Evolutionary conservation across 75 land plant species (phyloP).

Genomic region (Ceratopteris richardii): DNA sequence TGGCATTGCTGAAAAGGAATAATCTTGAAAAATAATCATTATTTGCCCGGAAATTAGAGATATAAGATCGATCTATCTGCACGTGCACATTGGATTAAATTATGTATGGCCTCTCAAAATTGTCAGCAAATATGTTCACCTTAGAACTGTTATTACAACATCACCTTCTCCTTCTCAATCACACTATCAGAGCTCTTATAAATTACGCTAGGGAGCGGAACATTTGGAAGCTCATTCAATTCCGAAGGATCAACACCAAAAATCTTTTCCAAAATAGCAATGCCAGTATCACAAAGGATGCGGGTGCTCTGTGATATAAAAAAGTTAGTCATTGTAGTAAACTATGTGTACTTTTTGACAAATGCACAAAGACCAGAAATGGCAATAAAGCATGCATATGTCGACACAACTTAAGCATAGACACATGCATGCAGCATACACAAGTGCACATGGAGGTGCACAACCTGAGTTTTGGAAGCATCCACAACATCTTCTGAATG

Average conservation of each 20-base stretch:
- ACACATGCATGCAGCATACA: neutral
- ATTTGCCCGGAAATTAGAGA: neutral
- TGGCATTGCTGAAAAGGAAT: neutral
- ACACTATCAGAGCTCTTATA: conserved; percentile 26
- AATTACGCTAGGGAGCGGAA: conserved; percentile 32
- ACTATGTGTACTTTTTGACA: neutral
- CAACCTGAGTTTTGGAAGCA: conserved; percentile 48
- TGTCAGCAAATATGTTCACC: too few species aligned
- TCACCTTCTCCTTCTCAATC: conserved; percentile 22
- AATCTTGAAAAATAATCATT: neutral
- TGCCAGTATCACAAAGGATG: conserved; percentile 67
- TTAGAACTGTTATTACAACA: too few species aligned
- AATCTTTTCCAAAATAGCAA: conserved; percentile 47
- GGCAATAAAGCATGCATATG: neutral
- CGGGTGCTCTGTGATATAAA: conserved; percentile 35
- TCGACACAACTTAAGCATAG: neutral
- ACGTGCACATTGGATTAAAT: too few species aligned
- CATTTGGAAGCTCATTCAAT: conserved; percentile 4
- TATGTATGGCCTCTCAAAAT: too few species aligned
- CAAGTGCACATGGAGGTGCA: too few species aligned
- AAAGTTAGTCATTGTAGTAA: neutral
- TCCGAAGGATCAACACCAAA: conserved; percentile 11
- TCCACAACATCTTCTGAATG: conserved; percentile 61
- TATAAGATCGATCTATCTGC: conserved; percentile 1
- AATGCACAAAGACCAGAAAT: too few species aligned